Evolutionary conservation across 345 rosid genomes (phyloP), one percentile per base, ranked within the genome.

Genomic region (Diplotaxis tenuifolia): DNA sequence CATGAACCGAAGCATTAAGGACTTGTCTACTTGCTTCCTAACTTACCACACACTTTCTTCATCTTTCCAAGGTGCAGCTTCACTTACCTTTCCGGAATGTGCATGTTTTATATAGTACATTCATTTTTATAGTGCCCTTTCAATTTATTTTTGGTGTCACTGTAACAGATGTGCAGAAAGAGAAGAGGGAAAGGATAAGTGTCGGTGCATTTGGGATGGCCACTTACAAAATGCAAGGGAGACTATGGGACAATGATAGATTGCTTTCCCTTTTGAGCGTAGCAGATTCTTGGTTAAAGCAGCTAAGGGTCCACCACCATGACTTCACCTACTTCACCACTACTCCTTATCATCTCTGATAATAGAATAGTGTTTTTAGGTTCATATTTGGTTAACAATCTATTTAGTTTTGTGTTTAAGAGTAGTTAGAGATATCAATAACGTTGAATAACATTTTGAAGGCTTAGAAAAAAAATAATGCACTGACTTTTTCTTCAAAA

Each of bases 201-300:
- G 85, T 90, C n/a, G 79, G 80, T 27, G 82, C 98, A 62, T 95
- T 95, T 29, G 99, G 96, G 34, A 65, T 95, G 84, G 97, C 97
- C 67, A 92, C 92, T 53, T 95, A 95, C 89, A 95, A 95, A 84
- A 85, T 88, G 96, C 98, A 92, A 81, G 98, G 98, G 40, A 82
- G 93, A 90, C 79, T 86, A 34, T 84, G 93, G 29, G 93, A 92
- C 57, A 85, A 88, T 77, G 71, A 65, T 49, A 62, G 75, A 55
- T 90, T 45, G 74, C 50, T 66, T 87, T 91, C 18, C 85, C 56
- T 90, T 49, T 71, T 82, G 62, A 85, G 98, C n/a, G 92, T 95
- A 70, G 98, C 98, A 16, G 94, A 95, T 82, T 95, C 99, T 22
- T 92, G 99, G 99, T 82, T 95, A 54, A 95, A 92, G 84, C 99